Conservation (phyloP, 2,329 filamentous ascomycete genomes). For the Decorospora gaudefroyi region DNA sequence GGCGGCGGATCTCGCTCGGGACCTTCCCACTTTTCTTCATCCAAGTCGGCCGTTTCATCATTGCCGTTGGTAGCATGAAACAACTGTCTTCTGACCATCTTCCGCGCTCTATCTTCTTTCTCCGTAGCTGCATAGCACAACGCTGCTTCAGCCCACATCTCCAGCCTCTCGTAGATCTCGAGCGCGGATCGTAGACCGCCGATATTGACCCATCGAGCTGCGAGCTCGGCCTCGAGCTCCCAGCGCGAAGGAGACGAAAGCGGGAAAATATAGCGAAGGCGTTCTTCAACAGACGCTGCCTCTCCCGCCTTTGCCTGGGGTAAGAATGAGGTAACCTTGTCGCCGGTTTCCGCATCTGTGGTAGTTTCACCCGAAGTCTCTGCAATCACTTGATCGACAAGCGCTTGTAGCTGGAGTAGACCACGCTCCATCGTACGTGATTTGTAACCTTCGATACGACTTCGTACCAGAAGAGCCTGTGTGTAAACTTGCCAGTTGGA, state of each 20-base stretch:
- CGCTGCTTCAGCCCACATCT: constrained; percentile 93
- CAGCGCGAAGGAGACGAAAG: constrained; percentile 84
- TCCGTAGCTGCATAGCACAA: constrained; percentile 80
- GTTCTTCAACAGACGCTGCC: constrained; percentile 74
- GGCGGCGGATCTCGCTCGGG: constrained; percentile 71
- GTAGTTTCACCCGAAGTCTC: constrained; percentile 64
- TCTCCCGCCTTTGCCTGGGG: constrained; percentile 75
- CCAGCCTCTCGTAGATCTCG: constrained; percentile 91
- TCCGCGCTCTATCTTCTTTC: constrained; percentile 81
- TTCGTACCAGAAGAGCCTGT: constrained; percentile 85
- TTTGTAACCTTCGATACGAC: constrained; percentile 84
- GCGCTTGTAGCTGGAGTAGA: constrained; percentile 87
- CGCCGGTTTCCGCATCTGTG: constrained; percentile 32
- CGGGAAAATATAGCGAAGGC: constrained; percentile 81
- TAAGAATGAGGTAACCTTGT: constrained; percentile 74
- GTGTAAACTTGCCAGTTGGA: constrained; percentile 99
- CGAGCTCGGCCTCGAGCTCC: constrained; percentile 93
- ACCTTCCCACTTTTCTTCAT: constrained; percentile 64
- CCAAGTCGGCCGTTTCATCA: constrained; percentile 47
- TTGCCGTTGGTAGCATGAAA: constrained; percentile 65
- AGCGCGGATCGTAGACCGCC: constrained; percentile 87
- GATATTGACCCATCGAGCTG: constrained; percentile 86
- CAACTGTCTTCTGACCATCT: constrained; percentile 75
- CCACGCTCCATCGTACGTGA: constrained; percentile 87
- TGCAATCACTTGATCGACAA: constrained; percentile 92